Evolutionary conservation across 345 rosid genomes (phyloP), one percentile per base, ranked within the genome.

Genomic region (Raphanus sativus): DNA sequence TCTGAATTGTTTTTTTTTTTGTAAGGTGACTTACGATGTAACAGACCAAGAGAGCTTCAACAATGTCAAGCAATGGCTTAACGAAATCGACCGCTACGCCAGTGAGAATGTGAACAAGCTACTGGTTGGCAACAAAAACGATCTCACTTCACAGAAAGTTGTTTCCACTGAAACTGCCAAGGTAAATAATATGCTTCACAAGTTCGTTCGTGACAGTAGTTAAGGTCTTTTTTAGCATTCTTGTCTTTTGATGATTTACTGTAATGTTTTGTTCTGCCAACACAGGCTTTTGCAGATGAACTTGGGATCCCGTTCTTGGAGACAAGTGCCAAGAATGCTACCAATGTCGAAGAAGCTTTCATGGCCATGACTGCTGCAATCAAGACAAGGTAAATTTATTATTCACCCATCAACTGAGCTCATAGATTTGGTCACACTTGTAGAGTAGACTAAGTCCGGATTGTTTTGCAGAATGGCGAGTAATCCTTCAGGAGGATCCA

Each of bases 331-430:
- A 90, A 90, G 84, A 84, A 78, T 81, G 86, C 96, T 67, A 73
- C 86, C 73, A 89, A 90, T 56, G 91, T 89, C 9, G 91, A 90
- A 74, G 82, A 89, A 71, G 96, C 93, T 70, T 90, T 89, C 81
- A 87, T 89, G 93, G 96, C 96, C 54, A 90, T 90, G 96, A 82
- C 89, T 60, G 88, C 88, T 62, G 89, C 86, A 69, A 86, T 90
- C 79, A 90, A 90, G 81, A 85, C 70, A 62, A 87, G 90, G 93
- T 89, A 45, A 67, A 8, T 62, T 60, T 59, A 9, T 38, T 10
- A 8, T 5, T 26, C n/a, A 50, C 2, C 70, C 17, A 29, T 54
- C 58, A 8, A 29, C 30, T 50, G 17, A 86, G 26, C 38, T 38
- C 75, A 15, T 8, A 11, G n/a, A 52, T 1, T 45, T 54, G 55